phyloP scores from a whole-genome alignment of 2,329 filamentous ascomycete species.

The Epichloe bromicola region DNA sequence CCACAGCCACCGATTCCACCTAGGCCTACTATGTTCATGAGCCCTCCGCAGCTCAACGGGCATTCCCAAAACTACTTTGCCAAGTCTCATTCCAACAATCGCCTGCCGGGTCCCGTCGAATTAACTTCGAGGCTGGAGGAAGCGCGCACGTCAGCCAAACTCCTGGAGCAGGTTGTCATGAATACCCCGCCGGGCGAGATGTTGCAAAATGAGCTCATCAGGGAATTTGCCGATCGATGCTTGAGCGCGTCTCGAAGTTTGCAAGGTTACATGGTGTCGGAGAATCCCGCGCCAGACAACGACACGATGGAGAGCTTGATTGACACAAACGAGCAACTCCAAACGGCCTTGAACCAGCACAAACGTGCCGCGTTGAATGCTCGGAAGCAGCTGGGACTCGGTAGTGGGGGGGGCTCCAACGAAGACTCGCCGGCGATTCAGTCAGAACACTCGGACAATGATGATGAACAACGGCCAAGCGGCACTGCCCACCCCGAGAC shows the following conservation, averaged over 20 bases:
- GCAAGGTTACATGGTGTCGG: conserved; percentile 71
- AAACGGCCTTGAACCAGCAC: conserved; percentile 69
- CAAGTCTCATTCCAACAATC: conserved; percentile 33
- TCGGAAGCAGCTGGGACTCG: conserved; percentile 37
- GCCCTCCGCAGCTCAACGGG: conserved; percentile 14
- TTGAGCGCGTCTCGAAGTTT: conserved; percentile 67
- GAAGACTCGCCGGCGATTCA: conserved; percentile 15
- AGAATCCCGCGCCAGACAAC: conserved; percentile 73
- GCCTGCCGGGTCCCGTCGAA: conserved; percentile 58
- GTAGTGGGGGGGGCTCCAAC: conserved; percentile 13
- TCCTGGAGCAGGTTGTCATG: conserved; percentile 84
- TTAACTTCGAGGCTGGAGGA: conserved; percentile 77
- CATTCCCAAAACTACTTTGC: conserved; percentile 46
- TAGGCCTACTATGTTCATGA: conserved; percentile 6
- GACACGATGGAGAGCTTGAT: conserved; percentile 89
- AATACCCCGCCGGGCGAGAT: conserved; percentile 69
- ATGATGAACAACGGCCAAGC: background rate
- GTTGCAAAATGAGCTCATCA: conserved; percentile 72
- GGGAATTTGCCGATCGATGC: conserved; percentile 83
- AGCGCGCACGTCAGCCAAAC: conserved; percentile 76
- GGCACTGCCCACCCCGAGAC: background rate
- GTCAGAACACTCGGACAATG: conserved; percentile 16
- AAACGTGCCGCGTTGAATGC: conserved; percentile 64
- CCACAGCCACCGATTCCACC: conserved; percentile 7
- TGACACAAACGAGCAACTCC: conserved; percentile 85